Conservation (phyloP, 2,329 filamentous ascomycete genomes). For the Ploettnerulaceae sp. region DNA sequence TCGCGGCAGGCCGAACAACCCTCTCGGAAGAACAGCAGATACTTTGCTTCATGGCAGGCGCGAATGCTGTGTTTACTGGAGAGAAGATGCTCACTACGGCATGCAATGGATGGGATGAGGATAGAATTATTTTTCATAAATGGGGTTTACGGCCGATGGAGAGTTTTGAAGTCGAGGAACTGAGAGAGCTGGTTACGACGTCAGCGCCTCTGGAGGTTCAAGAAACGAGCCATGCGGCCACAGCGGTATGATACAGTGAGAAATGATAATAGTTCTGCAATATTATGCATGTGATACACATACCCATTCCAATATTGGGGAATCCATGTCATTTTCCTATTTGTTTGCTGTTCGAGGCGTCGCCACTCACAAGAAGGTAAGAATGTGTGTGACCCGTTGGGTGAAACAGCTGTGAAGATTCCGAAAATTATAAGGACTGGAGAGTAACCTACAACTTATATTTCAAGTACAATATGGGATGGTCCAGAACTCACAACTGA, state of each 20-base stretch:
- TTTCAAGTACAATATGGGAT: too few species aligned
- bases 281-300: too few species aligned
- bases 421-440: too few species aligned
- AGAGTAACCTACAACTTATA: too few species aligned
- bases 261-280: not conserved
- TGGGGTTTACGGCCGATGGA: conserved; percentile 81
- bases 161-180: conserved; percentile 32
- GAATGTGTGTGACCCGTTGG: too few species aligned
- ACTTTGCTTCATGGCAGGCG: conserved; percentile 83
- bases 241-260: not conserved
- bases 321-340: too few species aligned
- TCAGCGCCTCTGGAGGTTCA: conserved; percentile 15
- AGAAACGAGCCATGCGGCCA: conserved; percentile 5
- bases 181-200: conserved; percentile 22
- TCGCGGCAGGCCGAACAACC: conserved; percentile 78
- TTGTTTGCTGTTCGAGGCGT: too few species aligned
- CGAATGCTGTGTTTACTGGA: conserved; percentile 91
- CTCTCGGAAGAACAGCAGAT: conserved; percentile 87
- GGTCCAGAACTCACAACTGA: too few species aligned
- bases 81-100: conserved; percentile 95
- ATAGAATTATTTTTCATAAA: conserved; percentile 73
- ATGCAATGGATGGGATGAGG: conserved; percentile 87
- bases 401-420: too few species aligned
- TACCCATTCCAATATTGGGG: too few species aligned
- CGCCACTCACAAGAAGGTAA: too few species aligned